Percentiles rank a stretch among this genome's conserved stretches.
These are phyloP conservation scores for Vachellia collinsii DNA, from an alignment of 306 rosid genomes.

Conservation along the genomic window DNA sequence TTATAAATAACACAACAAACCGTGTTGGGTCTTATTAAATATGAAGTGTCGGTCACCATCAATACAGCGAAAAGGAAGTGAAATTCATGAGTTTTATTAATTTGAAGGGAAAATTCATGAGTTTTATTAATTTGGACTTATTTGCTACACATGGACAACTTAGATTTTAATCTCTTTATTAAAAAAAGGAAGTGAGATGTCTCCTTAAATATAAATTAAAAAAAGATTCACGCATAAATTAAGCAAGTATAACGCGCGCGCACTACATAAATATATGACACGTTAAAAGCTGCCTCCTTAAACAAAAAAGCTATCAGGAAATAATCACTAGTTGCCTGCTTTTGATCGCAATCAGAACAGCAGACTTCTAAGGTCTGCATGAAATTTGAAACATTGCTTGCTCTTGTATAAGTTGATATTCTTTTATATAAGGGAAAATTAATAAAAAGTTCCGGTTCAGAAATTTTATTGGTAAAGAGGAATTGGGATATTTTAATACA, in stretches of 20 bases:
- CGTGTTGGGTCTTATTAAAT: too few relatives aligned
- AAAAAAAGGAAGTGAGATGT: neutral
- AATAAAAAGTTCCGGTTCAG: too few relatives aligned
- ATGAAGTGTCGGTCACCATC: too few relatives aligned
- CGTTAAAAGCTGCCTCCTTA: too few relatives aligned
- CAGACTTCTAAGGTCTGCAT: neutral
- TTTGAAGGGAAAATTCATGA: neutral
- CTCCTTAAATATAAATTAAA: too few relatives aligned
- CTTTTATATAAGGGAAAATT: neutral
- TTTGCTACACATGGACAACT: neutral
- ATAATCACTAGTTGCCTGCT: neutral
- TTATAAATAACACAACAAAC: too few relatives aligned
- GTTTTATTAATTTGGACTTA: slow-evolving; percentile 26
- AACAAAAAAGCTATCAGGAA: neutral
- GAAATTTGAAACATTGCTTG: neutral
- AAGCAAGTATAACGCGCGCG: neutral
- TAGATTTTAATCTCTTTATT: neutral
- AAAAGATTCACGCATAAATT: neutral
- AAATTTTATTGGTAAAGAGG: too few relatives aligned
- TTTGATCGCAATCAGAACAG: neutral
- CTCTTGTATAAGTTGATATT: neutral
- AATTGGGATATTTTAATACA: too few relatives aligned
- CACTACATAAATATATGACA: neutral
- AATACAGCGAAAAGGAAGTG: neutral
- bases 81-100: slow-evolving; percentile 4